Evolutionary conservation across 805 yeast species (phyloP), one percentile per base, ranked within the genome.

Genomic region (Kurtzmaniella fragi): DNA sequence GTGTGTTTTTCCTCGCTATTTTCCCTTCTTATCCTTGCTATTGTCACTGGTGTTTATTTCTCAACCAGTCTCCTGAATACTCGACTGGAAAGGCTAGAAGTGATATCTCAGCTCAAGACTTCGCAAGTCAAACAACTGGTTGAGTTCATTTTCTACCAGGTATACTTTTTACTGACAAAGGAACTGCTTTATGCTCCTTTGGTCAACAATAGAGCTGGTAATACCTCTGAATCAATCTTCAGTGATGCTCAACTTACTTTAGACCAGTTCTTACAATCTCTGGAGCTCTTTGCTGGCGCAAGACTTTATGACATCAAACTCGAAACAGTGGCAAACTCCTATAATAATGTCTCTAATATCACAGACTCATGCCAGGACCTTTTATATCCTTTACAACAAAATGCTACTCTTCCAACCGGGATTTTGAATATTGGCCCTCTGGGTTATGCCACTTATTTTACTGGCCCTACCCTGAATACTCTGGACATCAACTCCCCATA

Each of bases 41-140:
- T 84, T 15, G 88, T 84, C 17, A 77, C 87, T 8, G 93, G 69
- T 36, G 75, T 83, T 3, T 85, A 85, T 57, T 86, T 84, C 57
- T 76, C 86, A 3, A 58, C 67, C 15, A 82, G 78, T 45, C 77
- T 82, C 42, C 73, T 78, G 25, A 61, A 72, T 34, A 59, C 84
- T 32, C 70, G 95, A 50, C 77, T 81, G 1, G 89, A 85, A 44
- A 73, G 89, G 41, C 64, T 89, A 17, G 77, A 76, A 49, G 86
- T 86, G 32, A 84, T 88, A 15, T 84, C 95, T 2, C 84, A 84
- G 56, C 65, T 89, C 40, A 88, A 87, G 57, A 78, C 91, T 0
- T 75, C 90, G 0, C 96, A 89, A 57, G 67, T 88, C 15, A 73
- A 72, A 39, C 96, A 87, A 59, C 74, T 78, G 31, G 63, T 85